Conservation (phyloP, 345 rosid species). For the Mangifera indica region DNA sequence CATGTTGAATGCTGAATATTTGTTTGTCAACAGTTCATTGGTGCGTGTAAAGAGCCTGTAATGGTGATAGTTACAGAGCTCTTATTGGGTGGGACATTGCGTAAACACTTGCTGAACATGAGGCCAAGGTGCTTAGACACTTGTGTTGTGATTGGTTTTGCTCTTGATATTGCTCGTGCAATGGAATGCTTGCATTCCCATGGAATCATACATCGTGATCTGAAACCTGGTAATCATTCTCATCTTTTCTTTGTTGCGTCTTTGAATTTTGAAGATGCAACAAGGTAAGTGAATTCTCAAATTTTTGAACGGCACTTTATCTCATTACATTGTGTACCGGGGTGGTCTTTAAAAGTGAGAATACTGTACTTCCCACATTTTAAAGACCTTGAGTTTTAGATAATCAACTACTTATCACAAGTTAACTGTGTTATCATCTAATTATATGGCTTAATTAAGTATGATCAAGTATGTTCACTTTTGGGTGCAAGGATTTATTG, state of each 20-base stretch:
- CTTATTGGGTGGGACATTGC: slow-evolving; percentile 74
- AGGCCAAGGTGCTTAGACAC: slow-evolving; percentile 78
- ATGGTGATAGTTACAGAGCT: slow-evolving; percentile 98
- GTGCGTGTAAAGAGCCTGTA: slow-evolving; percentile 93
- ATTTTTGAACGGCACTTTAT: slow-evolving; percentile 16
- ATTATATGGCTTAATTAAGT: neutral
- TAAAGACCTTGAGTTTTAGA: neutral
- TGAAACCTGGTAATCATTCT: slow-evolving; percentile 73
- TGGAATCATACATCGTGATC: slow-evolving; percentile 96
- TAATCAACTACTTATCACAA: neutral
- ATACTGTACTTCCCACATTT: slow-evolving; percentile 28
- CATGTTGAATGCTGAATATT: slow-evolving; percentile 1
- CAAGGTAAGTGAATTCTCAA: slow-evolving; percentile 5
- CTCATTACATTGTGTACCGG: slow-evolving; percentile 11
- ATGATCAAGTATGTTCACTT: neutral
- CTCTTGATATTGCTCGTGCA: slow-evolving; percentile 88
- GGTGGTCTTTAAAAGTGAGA: slow-evolving; percentile 31
- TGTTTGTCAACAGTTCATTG: slow-evolving; percentile 61
- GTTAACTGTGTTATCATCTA: neutral
- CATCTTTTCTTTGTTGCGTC: neutral
- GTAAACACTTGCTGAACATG: slow-evolving; percentile 76
- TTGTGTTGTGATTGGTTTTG: slow-evolving; percentile 72
- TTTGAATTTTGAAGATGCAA: neutral
- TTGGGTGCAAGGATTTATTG: neutral
- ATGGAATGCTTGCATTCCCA: slow-evolving; percentile 97